These are phyloP conservation scores for Saitozyma sp. DNA, from an alignment of 768 basidiomycete species.

Conservation along the genomic window DNA sequence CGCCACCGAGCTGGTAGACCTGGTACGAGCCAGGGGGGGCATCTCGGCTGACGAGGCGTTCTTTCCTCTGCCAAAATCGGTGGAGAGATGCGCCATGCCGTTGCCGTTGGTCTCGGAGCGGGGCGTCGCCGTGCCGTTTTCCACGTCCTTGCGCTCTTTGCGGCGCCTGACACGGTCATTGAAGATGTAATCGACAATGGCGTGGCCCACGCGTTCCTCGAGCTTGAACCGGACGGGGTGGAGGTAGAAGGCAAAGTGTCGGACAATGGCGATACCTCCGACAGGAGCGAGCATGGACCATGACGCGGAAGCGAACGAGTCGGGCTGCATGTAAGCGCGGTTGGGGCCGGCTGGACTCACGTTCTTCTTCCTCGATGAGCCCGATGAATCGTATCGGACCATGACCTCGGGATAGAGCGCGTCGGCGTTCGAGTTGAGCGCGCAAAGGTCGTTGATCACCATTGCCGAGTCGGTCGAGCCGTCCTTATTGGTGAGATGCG, in stretches of 20 bases:
- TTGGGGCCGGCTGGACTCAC: constrained; percentile 51
- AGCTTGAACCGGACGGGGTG: constrained; percentile 85
- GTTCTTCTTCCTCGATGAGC: background rate
- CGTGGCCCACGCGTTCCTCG: constrained; percentile 74
- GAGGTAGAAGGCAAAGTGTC: constrained; percentile 73
- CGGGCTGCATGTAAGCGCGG: constrained; percentile 21
- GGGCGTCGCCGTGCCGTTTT: background rate
- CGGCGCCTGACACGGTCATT: background rate
- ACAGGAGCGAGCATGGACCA: constrained; percentile 88
- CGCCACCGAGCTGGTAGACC: constrained; percentile 4
- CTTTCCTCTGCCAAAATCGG: background rate
- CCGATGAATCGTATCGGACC: constrained; percentile 60
- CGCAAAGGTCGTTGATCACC: constrained; percentile 72
- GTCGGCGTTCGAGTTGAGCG: constrained; percentile 78
- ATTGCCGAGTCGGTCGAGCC: constrained; percentile 79
- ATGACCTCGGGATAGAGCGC: constrained; percentile 87
- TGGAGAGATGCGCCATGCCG: background rate
- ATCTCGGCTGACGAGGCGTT: background rate
- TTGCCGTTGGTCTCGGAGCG: background rate
- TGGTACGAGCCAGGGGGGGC: constrained; percentile 10
- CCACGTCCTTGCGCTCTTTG: background rate
- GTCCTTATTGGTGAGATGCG: constrained; percentile 82
- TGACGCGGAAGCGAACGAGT: constrained; percentile 65
- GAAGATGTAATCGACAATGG: constrained; percentile 55
- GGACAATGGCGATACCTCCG: constrained; percentile 87